Evolutionary conservation across 257 asterid species (phyloP), one percentile per base, ranked within the genome.

Genomic region (Solanum piurae): DNA sequence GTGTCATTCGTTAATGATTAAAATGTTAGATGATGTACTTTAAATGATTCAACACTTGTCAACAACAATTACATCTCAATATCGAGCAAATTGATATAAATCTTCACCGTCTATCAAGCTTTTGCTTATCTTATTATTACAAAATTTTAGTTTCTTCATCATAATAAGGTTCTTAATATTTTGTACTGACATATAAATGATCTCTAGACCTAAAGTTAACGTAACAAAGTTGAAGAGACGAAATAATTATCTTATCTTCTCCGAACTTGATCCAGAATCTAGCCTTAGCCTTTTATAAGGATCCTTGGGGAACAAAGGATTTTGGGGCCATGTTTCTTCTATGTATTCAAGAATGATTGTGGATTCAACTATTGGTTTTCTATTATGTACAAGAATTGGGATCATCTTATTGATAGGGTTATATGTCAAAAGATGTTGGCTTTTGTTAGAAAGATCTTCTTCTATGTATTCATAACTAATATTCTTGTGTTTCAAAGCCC

Each of bases 341-440:
- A 90, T 90, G 77, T 90, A 90, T 79, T 88, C 91, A 18, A 90
- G 92, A 33, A 90, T 88, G 20, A 90, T 75, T 29, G 34, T 62
- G 76, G 92, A 90, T 33, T 90, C 92, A 2, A 85, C 83, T 12
- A 87, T 62, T 44, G 91, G 86, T 85, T 82, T 90, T 40, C 91
- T 89, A 14, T n/a, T 42, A 71, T 88, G 88, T 23, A 90, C 60
- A 1, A 90, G 88, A n/a, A 90, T 84, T 20, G 92, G 92, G 12
- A 90, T 87, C 69, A 87, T 87, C 73, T 90, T 87, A 83, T 85
- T n/a, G 12, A 90, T 46, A 11, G 88, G 92, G 34, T 90, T 90
- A 11, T 90, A 72, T 31, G 82, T 37, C 33, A 84, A 71, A 7
- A 90, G 88, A 84, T 64, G 4, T 33, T 86, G 76, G 49, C 92